Evolutionary conservation across 2,329 filamentous ascomycete species (phyloP).

Genomic region (Sordariomycetes sp.): DNA sequence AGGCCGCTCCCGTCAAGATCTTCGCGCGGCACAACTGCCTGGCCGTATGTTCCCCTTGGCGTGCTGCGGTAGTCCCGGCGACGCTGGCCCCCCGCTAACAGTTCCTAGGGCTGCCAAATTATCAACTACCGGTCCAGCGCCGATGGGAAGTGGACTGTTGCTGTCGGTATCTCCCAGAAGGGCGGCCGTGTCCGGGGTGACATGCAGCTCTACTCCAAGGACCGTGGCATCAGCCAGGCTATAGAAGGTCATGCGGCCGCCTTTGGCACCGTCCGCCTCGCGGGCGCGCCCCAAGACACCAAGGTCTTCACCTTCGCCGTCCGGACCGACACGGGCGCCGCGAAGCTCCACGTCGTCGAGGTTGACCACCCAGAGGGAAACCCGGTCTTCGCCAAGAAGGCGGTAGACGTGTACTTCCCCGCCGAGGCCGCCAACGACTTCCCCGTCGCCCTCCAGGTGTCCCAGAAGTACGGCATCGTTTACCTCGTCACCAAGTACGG

Average conservation of each 20-base stretch:
- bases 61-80: not conserved
- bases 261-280: constrained; percentile 80
- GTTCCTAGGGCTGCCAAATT: constrained; percentile 80
- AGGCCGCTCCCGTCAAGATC: constrained; percentile 73
- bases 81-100: constrained; percentile 9
- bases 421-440: constrained; percentile 94
- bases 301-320: constrained; percentile 97
- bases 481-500: constrained; percentile 98
- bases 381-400: constrained; percentile 85
- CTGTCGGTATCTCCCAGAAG: constrained; percentile 91
- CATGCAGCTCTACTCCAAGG: constrained; percentile 95
- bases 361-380: constrained; percentile 89
- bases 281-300: constrained; percentile 81
- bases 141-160: constrained; percentile 96
- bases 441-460: constrained; percentile 95
- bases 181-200: constrained; percentile 88
- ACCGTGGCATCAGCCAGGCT: constrained; percentile 91
- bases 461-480: constrained; percentile 90
- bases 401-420: constrained; percentile 96
- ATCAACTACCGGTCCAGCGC: constrained; percentile 98
- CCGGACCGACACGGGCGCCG: constrained; percentile 70
- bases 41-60: constrained; percentile 43
- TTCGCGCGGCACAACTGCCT: constrained; percentile 93
- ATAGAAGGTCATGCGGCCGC: constrained; percentile 96
- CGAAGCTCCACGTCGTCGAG: constrained; percentile 92